phyloP scores from a whole-genome alignment of 2,329 filamentous ascomycete species.

The Helotiales sp. region DNA sequence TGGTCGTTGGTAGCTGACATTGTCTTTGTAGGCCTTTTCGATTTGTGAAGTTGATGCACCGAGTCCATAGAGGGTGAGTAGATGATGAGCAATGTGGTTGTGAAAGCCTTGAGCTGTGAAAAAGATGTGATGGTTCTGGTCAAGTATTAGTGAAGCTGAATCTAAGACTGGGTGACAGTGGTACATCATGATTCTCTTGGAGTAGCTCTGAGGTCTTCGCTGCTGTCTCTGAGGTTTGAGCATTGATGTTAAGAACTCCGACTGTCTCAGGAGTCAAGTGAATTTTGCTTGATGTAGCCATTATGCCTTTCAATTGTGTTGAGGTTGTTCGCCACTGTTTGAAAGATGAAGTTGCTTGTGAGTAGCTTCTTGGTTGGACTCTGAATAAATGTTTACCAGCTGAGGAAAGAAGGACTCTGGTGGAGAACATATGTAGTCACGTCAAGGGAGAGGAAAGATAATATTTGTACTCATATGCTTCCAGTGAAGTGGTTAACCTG shows the following conservation, averaged over 20 bases:
- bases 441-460: not conserved
- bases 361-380: not conserved
- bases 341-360: conserved; percentile 15
- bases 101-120: conserved; percentile 78
- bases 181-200: conserved; percentile 70
- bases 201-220: conserved; percentile 65
- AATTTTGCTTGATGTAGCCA: conserved; percentile 40
- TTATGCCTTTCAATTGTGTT: conserved; percentile 2
- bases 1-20: conserved; percentile 66
- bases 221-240: conserved; percentile 59
- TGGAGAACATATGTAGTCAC: not conserved
- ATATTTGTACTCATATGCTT: not conserved
- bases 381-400: not conserved
- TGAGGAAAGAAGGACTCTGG: not conserved
- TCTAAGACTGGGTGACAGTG: not conserved
- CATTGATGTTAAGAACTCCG: conserved; percentile 48
- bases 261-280: conserved; percentile 48
- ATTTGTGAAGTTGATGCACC: conserved; percentile 63
- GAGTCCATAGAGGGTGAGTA: conserved; percentile 76
- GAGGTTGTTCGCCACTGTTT: conserved; percentile 14
- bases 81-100: conserved; percentile 79
- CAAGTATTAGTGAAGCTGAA: conserved; percentile 4
- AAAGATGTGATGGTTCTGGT: conserved; percentile 72
- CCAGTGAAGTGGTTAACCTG: not conserved
- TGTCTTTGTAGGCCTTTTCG: conserved; percentile 62